Base-by-base conservation (phyloP, 106 monocot genomes). In the Dendrobium nobile region DNA sequence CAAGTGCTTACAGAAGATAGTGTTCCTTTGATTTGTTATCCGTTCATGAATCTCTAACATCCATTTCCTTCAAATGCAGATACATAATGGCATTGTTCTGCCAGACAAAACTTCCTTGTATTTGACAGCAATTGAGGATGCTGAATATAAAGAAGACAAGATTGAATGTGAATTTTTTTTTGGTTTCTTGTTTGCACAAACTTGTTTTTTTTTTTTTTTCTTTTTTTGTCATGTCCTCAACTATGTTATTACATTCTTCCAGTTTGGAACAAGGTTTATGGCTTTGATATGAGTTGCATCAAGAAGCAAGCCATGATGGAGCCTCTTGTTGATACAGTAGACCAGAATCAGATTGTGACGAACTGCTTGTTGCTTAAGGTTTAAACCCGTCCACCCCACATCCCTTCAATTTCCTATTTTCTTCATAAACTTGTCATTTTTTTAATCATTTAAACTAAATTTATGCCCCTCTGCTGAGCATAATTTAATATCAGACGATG, bases 251-350 rank as follows among this genome's bases (percentile, higher is more conserved):
- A n/a, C 10, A 4, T 85, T 40, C 47, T 75, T 89, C 45, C 87
- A 96, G 96, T 96, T 75, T 96, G 96, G 96, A 88, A 90, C 78
- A 87, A 87, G 74, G 96, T 96, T 9, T 96, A 94, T 89, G 94
- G 96, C 20, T 96, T 96, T 75, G 87, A 96, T 47, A 96, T 96
- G 96, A 88, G 96, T 77, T 96, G 96, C 90, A 96, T 96, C 83
- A 96, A 77, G 83, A 94, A 94, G 77, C 93, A 92, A 70, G 85
- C 90, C 40, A 92, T 96, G 93, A 84, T 85, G 61, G 96, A 96
- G 81, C 96, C 96, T 78, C 90, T 96, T 73, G 93, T 96, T 81
- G 95, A 95, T 72, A 89, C 84, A n/a, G 92, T 95, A 4, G 90
- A 92, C 67, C 90, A 90, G n/a, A 87, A 95, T 77, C 93, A 96